Conservation (phyloP, 2,329 filamentous ascomycete genomes). For the Cytospora schulzeri region DNA sequence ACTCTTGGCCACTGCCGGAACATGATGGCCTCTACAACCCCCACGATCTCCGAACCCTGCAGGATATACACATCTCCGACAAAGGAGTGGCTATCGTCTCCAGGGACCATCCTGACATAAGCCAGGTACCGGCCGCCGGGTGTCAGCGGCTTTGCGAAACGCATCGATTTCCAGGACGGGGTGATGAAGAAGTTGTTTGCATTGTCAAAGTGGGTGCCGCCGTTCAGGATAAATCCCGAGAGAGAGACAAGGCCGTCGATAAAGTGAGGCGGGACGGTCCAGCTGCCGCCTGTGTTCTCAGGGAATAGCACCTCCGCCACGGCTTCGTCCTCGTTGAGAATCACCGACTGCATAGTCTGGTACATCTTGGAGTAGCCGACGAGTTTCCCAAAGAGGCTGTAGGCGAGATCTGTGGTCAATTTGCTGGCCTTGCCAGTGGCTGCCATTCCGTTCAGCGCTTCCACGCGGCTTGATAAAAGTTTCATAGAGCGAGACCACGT, state of each 20-base stretch:
- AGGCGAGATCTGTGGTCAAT: background rate
- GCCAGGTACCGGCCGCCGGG: background rate
- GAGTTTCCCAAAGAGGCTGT: background rate
- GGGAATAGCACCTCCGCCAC: background rate
- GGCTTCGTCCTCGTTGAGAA: slow-evolving; percentile 1
- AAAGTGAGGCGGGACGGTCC: too few species aligned
- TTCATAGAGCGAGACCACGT: background rate
- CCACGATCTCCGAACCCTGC: background rate
- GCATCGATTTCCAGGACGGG: slow-evolving; percentile 2
- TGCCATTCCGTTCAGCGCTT: background rate
- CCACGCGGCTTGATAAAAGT: background rate
- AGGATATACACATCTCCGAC: slow-evolving; percentile 8
- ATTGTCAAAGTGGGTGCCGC: background rate
- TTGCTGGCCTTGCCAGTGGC: background rate
- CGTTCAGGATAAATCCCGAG: slow-evolving; percentile 1
- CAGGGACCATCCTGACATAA: slow-evolving; percentile 8
- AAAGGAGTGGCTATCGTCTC: background rate
- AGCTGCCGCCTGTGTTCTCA: too few species aligned
- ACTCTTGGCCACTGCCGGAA: background rate
- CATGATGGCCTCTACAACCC: background rate
- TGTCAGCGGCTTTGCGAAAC: background rate
- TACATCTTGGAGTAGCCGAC: slow-evolving; percentile 5
- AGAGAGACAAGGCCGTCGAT: slow-evolving; percentile 1
- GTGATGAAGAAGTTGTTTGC: slow-evolving; percentile 7
- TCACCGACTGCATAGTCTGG: slow-evolving; percentile 6